Evolutionary conservation across 805 yeast genomes (phyloP).

Genomic region (Saccharomycopsis fermentans): DNA sequence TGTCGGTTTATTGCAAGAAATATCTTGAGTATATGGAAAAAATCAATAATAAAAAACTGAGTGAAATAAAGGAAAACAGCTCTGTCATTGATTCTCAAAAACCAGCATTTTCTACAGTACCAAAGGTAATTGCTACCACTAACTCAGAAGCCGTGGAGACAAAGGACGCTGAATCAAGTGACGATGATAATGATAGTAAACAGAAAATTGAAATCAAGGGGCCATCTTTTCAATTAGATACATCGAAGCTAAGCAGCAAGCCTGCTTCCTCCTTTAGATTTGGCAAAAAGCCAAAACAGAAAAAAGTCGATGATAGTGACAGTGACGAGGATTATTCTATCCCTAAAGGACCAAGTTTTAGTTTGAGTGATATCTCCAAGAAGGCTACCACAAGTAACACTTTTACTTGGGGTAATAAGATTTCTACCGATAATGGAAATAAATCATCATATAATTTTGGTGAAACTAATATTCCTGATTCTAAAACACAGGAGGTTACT

Average conservation of each 20-base stretch:
- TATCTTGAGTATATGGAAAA: conserved; percentile 16
- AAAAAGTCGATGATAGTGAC: conserved; percentile 1
- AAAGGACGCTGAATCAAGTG: background rate
- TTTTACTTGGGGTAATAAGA: conserved; percentile 16
- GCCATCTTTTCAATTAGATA: conserved; percentile 8
- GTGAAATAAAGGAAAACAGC: background rate
- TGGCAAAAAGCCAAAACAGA: conserved; percentile 3
- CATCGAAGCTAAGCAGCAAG: background rate
- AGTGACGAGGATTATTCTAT: conserved; percentile 4
- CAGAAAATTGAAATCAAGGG: conserved; percentile 14
- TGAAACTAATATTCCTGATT: background rate
- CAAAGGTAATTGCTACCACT: background rate
- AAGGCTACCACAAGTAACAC: conserved; percentile 2
- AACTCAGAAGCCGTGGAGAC: background rate
- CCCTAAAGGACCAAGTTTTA: conserved; percentile 14
- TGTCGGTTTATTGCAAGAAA: conserved; percentile 14
- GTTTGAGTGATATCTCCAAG: background rate
- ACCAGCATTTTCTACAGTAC: background rate
- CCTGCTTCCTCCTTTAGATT: conserved; percentile 5
- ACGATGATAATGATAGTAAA: conserved; percentile 2
- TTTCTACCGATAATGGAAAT: background rate
- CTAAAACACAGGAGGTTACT: background rate
- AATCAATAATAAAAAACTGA: conserved; percentile 3
- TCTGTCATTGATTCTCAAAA: background rate
- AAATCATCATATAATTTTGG: background rate